Evolutionary conservation across 2,329 filamentous ascomycete genomes (phyloP).

Genomic region (Cryphonectria nitschkei): DNA sequence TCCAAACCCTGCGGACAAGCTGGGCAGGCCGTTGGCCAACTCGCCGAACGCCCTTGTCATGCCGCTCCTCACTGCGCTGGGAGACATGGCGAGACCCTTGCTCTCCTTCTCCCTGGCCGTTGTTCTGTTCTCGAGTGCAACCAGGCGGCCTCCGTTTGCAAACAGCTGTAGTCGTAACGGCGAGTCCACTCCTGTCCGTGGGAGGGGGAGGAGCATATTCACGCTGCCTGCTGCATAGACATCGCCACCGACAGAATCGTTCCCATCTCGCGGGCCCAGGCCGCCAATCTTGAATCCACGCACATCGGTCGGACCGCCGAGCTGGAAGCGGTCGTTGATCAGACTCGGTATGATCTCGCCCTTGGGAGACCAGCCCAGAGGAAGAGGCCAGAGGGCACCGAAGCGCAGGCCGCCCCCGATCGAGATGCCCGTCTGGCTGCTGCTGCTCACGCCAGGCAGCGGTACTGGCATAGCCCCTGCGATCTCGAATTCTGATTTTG

Average conservation of each 20-base stretch:
- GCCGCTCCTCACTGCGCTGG: constrained; percentile 53
- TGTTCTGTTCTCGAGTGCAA: constrained; percentile 69
- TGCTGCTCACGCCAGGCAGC: constrained; percentile 64
- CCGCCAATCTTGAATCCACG: constrained; percentile 91
- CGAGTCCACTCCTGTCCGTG: constrained; percentile 78
- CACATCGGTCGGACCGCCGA: constrained; percentile 92
- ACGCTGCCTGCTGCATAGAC: constrained; percentile 88
- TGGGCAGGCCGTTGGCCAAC: constrained; percentile 76
- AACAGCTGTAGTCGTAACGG: constrained; percentile 89
- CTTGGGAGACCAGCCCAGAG: constrained; percentile 59
- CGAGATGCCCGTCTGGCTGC: constrained; percentile 75
- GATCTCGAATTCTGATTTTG: constrained; percentile 86
- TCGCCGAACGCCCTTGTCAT: constrained; percentile 68
- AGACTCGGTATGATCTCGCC: constrained; percentile 68
- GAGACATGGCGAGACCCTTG: constrained; percentile 50
- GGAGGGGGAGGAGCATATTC: constrained; percentile 83
- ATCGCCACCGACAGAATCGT: constrained; percentile 88
- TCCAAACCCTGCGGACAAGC: constrained; percentile 83
- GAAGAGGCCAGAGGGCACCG: constrained; percentile 82
- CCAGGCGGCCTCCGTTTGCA: constrained; percentile 83
- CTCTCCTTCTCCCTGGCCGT: constrained; percentile 35
- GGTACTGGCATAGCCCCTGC: constrained; percentile 75
- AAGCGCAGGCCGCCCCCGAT: constrained; percentile 81
- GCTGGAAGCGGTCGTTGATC: constrained; percentile 92
- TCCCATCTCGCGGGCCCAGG: constrained; percentile 83